phyloP scores from a whole-genome alignment of 1,284 basidiomycete species.

The Leccinum griseonigrum region DNA sequence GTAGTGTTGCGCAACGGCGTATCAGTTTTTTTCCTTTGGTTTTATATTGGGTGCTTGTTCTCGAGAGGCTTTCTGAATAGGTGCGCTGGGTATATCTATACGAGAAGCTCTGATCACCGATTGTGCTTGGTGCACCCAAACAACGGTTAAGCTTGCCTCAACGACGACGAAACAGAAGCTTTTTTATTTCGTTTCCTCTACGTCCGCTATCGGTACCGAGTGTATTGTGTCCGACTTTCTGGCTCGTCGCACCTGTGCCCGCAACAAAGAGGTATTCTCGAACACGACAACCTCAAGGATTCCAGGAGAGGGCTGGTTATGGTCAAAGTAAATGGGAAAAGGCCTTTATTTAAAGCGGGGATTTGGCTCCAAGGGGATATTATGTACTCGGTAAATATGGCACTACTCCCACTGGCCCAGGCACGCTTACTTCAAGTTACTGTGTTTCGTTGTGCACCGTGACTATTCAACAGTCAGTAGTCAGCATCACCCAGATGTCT shows the following conservation, averaged over 20 bases:
- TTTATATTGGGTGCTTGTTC: neutral
- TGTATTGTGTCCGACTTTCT: constrained; percentile 63
- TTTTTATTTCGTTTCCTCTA: constrained; percentile 92
- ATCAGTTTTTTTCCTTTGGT: constrained; percentile 54
- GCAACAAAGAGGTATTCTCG: constrained; percentile 69
- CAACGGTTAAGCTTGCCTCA: constrained; percentile 22
- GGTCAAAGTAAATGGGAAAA: constrained; percentile 99
- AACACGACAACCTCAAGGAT: constrained; percentile 90
- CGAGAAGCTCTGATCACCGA: constrained; percentile 87
- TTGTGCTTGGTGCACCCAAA: constrained; percentile 86
- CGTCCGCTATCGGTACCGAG: constrained; percentile 67
- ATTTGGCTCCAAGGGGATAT: constrained; percentile 60
- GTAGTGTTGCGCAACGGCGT: constrained; percentile 95
- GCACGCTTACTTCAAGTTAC: too few species aligned
- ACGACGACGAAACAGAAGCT: constrained; percentile 67
- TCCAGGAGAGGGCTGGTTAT: constrained; percentile 80
- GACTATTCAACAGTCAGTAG: too few species aligned
- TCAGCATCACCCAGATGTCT: too few species aligned
- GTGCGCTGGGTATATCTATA: constrained; percentile 99
- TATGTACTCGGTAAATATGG: too few species aligned
- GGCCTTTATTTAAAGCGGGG: constrained; percentile 89
- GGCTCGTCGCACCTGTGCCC: constrained; percentile 59
- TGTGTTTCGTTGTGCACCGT: too few species aligned
- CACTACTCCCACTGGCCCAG: too few species aligned
- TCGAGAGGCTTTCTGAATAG: constrained; percentile 36